A percentile compares a stretch with the other conserved stretches of the same genome.
Conservation (phyloP, 805 yeast genomes). For the Kazachstania kunashirensis region DNA sequence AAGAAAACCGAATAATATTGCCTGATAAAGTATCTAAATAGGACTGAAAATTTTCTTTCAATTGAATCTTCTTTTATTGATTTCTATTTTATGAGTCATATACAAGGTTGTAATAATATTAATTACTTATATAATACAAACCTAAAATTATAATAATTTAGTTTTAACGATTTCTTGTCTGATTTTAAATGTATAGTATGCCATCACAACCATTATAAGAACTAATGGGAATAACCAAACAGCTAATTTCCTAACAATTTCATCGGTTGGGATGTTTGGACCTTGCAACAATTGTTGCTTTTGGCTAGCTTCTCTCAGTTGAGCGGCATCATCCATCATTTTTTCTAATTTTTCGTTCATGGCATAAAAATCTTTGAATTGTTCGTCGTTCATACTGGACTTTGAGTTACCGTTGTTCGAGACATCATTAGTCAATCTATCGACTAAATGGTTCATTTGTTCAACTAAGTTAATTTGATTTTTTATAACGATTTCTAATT, state of each 20-base stretch:
- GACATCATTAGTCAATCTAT: conserved; percentile 4
- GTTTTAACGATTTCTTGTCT: conserved; percentile 31
- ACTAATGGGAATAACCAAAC: conserved; percentile 29
- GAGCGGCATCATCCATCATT: conserved; percentile 23
- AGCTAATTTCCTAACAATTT: conserved; percentile 24
- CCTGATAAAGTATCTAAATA: too few species aligned
- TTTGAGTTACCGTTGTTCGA: conserved; percentile 4
- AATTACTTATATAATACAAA: neutral
- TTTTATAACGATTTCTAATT: conserved; percentile 17
- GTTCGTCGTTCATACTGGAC: conserved; percentile 2
- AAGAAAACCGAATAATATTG: too few species aligned
- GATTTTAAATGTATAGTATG: conserved; percentile 30
- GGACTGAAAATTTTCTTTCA: too few species aligned
- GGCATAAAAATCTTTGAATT: conserved; percentile 23
- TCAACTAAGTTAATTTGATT: conserved; percentile 19
- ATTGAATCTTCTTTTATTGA: too few species aligned
- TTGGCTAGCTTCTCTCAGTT: conserved; percentile 18
- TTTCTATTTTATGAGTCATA: too few species aligned
- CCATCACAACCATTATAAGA: conserved; percentile 27
- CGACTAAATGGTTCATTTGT: conserved; percentile 14
- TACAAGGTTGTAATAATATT: too few species aligned
- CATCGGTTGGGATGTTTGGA: conserved; percentile 24
- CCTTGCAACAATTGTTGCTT: conserved; percentile 1
- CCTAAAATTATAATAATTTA: conserved; percentile 17
- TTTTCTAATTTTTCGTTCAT: conserved; percentile 27